Evolutionary conservation across 768 basidiomycete genomes (phyloP).

Genomic region (Gautieria morchelliformis): DNA sequence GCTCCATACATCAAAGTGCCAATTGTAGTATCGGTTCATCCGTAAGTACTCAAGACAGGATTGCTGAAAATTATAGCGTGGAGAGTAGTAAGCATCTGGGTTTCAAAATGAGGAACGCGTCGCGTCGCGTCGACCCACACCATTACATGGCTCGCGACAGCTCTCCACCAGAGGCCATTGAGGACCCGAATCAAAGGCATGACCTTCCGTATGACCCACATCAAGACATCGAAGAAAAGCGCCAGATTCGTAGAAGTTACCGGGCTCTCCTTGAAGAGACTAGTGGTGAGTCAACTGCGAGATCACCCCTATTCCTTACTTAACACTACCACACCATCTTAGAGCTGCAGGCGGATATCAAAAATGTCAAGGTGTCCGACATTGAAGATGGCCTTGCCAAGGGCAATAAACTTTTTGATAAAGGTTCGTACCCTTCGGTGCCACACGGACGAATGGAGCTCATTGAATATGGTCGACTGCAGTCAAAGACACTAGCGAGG

Average conservation of each 20-base stretch:
- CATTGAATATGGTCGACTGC: not conserved
- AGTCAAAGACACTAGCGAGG: constrained; percentile 81
- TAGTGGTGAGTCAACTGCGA: constrained; percentile 38
- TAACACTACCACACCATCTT: constrained; percentile 6
- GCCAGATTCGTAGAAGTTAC: constrained; percentile 64
- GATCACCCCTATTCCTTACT: not conserved
- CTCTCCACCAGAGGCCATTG: not conserved
- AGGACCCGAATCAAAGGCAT: constrained; percentile 17
- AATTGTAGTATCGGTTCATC: not conserved
- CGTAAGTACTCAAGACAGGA: not conserved
- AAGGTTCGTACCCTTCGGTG: constrained; percentile 34
- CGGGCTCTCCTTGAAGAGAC: constrained; percentile 53
- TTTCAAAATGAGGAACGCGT: not conserved
- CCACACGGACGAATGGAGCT: not conserved
- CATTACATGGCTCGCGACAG: not conserved
- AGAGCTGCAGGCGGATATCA: constrained; percentile 37
- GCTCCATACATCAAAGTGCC: not conserved
- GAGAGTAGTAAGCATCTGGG: not conserved
- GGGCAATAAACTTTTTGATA: constrained; percentile 37
- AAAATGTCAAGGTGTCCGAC: constrained; percentile 24
- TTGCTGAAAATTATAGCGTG: no score
- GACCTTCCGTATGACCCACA: constrained; percentile 67
- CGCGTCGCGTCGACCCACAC: not conserved
- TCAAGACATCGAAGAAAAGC: constrained; percentile 74
- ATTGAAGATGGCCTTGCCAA: constrained; percentile 2